Evolutionary conservation across 192 early-diverging fungal genomes (phyloP).

Genomic region (Ambispora gerdemannii): DNA sequence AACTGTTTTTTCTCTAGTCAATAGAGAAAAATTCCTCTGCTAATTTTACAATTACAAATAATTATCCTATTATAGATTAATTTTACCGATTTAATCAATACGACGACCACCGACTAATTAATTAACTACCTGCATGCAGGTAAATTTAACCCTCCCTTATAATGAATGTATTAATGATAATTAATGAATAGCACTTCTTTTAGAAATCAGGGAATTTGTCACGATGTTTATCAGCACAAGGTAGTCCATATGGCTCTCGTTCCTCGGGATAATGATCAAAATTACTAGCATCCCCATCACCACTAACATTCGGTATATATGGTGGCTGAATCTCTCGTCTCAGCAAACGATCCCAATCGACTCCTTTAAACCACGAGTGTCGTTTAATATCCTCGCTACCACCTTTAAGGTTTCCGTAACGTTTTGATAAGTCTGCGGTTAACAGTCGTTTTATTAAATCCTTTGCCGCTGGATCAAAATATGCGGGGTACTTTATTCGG

Average conservation of each 20-base stretch:
- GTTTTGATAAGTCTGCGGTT: slow-evolving; percentile 74
- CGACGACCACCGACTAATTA: too few relatives aligned
- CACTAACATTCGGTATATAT: slow-evolving; percentile 74
- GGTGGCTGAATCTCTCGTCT: slow-evolving; percentile 77
- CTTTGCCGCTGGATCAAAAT: slow-evolving; percentile 79
- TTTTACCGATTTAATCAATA: too few relatives aligned
- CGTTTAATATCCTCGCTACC: slow-evolving; percentile 87
- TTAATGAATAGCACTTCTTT: too few relatives aligned
- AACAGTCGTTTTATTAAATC: slow-evolving; percentile 79
- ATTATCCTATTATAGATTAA: too few relatives aligned
- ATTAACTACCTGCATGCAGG: too few relatives aligned
- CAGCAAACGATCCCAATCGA: slow-evolving; percentile 82
- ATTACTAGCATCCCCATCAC: slow-evolving; percentile 86
- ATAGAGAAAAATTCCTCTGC: too few relatives aligned
- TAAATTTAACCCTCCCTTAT: too few relatives aligned
- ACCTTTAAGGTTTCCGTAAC: slow-evolving; percentile 80
- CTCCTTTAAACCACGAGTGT: slow-evolving; percentile 91
- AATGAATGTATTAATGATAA: too few relatives aligned
- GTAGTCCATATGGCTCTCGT: slow-evolving; percentile 46
- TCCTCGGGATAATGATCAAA: slow-evolving; percentile 56
- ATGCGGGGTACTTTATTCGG: slow-evolving; percentile 74
- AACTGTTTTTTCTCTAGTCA: too few relatives aligned
- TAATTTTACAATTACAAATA: too few relatives aligned
- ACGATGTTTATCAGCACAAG: slow-evolving; percentile 33
- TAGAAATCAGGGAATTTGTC: slow-evolving; percentile 11